phyloP scores from a whole-genome alignment of 306 rosid species.

The Ammopiptanthus mongolicus region DNA sequence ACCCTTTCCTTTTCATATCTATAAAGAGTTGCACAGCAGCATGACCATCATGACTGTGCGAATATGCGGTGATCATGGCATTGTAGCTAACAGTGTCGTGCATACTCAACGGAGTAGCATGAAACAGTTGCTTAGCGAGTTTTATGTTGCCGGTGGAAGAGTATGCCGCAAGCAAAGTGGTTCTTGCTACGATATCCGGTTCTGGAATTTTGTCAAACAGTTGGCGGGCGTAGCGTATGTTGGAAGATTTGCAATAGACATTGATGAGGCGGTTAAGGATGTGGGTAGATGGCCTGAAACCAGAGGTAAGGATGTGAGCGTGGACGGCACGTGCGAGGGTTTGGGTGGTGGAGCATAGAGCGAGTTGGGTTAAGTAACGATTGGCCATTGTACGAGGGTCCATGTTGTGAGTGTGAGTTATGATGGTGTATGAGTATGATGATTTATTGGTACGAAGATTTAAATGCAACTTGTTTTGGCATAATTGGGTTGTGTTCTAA shows the following conservation, averaged over 20 bases:
- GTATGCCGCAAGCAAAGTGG: slow-evolving; percentile 39
- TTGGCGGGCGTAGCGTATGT: slow-evolving; percentile 46
- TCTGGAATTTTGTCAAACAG: slow-evolving; percentile 43
- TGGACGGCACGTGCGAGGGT: slow-evolving; percentile 45
- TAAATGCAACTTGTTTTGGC: not conserved
- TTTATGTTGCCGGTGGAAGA: slow-evolving; percentile 33
- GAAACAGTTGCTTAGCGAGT: slow-evolving; percentile 33
- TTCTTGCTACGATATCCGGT: slow-evolving; percentile 38
- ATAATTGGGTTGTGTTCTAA: not conserved
- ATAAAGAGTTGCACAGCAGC: slow-evolving; percentile 34
- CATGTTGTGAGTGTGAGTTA: not conserved
- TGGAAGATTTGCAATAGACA: slow-evolving; percentile 46
- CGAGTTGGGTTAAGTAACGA: slow-evolving; percentile 42
- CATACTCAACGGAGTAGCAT: slow-evolving; percentile 18
- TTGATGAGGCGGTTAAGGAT: slow-evolving; percentile 55
- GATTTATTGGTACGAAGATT: not conserved
- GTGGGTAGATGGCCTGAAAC: slow-evolving; percentile 48
- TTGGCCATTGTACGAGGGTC: slow-evolving; percentile 34
- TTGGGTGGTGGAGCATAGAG: slow-evolving; percentile 13
- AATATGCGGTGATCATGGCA: slow-evolving; percentile 50
- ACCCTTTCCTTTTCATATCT: slow-evolving; percentile 28
- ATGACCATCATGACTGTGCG: slow-evolving; percentile 34
- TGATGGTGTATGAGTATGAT: not conserved
- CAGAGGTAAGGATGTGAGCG: slow-evolving; percentile 48
- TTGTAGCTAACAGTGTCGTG: slow-evolving; percentile 45